Evolutionary conservation across 208 protist species (phyloP).

Genomic region (Acanthamoeba rhysodes): DNA sequence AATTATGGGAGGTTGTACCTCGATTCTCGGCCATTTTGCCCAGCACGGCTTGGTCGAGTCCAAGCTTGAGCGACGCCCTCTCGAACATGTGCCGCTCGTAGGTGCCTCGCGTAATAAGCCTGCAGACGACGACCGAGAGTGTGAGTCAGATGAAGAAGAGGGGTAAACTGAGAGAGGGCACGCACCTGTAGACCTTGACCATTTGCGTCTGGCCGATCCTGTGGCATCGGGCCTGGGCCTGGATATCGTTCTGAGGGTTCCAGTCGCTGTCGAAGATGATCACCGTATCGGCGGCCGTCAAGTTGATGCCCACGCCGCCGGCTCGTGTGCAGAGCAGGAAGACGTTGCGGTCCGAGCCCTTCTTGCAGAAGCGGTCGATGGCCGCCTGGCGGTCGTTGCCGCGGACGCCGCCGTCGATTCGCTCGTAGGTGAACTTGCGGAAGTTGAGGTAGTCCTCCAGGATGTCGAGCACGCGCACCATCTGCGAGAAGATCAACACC

Average conservation of each 20-base stretch:
- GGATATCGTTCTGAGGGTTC: conserved; percentile 89
- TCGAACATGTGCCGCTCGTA: conserved; percentile 95
- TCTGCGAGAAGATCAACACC: conserved; percentile 92
- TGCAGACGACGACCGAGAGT: not conserved
- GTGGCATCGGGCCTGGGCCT: conserved; percentile 89
- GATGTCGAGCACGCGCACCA: conserved; percentile 90
- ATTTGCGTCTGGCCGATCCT: conserved; percentile 90
- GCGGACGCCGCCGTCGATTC: conserved; percentile 90
- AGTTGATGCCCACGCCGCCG: conserved; percentile 92
- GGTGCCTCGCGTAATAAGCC: conserved; percentile 91
- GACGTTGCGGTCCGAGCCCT: conserved; percentile 81
- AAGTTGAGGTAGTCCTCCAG: conserved; percentile 90
- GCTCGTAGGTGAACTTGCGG: conserved; percentile 88
- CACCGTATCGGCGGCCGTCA: conserved; percentile 92
- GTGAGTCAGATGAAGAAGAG: not conserved
- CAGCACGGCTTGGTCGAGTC: conserved; percentile 90
- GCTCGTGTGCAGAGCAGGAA: conserved; percentile 92
- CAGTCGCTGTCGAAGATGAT: conserved; percentile 92
- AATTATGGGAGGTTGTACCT: too few species aligned
- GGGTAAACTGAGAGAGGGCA: not conserved
- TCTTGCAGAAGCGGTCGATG: conserved; percentile 88
- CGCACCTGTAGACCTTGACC: conserved; percentile 85
- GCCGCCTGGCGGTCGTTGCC: conserved; percentile 89
- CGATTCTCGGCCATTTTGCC: conserved; percentile 78
- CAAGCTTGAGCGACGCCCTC: conserved; percentile 91